Evolutionary conservation across 495 filamentous ascomycete species (phyloP).

Genomic region (Aspergillus campestris): DNA sequence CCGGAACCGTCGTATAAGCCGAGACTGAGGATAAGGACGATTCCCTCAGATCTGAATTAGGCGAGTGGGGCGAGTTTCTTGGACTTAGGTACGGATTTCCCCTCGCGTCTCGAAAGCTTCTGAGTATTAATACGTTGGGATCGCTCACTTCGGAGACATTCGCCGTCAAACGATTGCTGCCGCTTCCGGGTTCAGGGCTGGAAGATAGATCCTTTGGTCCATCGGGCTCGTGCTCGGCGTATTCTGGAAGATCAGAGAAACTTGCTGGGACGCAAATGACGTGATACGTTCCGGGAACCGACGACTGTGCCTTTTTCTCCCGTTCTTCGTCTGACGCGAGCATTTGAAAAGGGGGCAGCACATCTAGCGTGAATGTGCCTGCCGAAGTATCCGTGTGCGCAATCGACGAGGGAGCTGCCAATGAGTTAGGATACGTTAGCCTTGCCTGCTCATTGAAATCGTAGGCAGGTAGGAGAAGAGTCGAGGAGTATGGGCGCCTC

Average conservation of each 20-base stretch:
- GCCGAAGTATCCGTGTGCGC: background rate
- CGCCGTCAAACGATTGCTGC: conserved; percentile 15
- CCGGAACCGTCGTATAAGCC: conserved; percentile 5
- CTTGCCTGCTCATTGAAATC: background rate
- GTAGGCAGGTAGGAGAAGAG: background rate
- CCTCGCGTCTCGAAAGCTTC: conserved; percentile 40
- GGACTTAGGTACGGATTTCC: conserved; percentile 21
- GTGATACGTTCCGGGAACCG: conserved; percentile 47
- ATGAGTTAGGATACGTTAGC: background rate
- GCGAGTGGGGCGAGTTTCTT: conserved; percentile 25
- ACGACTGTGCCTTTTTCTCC: conserved; percentile 47
- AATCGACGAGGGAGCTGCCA: conserved; percentile 2
- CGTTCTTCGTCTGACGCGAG: conserved; percentile 54
- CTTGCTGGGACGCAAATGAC: conserved; percentile 48
- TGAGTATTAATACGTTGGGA: conserved; percentile 40
- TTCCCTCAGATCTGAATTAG: conserved; percentile 19
- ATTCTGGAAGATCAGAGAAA: conserved; percentile 47
- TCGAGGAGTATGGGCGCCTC: conserved; percentile 11
- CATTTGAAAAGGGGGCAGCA: conserved; percentile 43
- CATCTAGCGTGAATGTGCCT: conserved; percentile 15
- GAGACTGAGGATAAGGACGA: conserved; percentile 5
- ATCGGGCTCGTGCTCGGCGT: conserved; percentile 28
- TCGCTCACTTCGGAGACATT: conserved; percentile 20
- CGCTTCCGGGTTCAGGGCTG: conserved; percentile 7
- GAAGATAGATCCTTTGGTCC: conserved; percentile 1